Evolutionary conservation across 2,329 filamentous ascomycete species (phyloP).

Genomic region (Colletotrichum musicola): DNA sequence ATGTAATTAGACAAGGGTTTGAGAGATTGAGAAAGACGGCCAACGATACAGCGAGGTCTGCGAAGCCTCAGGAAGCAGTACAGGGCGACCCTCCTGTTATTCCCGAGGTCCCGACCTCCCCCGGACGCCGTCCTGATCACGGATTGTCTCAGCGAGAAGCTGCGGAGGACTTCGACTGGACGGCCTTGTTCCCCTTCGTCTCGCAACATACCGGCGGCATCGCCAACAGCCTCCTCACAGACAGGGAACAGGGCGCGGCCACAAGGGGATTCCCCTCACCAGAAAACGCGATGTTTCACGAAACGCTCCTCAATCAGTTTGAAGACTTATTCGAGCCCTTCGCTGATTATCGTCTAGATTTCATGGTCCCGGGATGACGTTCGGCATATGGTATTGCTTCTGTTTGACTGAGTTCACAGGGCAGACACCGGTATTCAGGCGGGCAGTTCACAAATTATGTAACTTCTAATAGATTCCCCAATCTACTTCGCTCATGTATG

Average conservation of each 20-base stretch:
- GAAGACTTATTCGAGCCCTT: conserved; percentile 42
- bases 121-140: background rate
- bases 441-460: too few species aligned
- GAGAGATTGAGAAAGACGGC: conserved; percentile 42
- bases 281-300: conserved; percentile 41
- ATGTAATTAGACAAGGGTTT: conserved; percentile 50
- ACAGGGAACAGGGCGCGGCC: conserved; percentile 39
- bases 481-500: too few species aligned
- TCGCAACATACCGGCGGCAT: conserved; percentile 47
- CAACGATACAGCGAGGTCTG: background rate
- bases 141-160: conserved; percentile 5
- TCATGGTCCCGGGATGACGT: conserved; percentile 18
- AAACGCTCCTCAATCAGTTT: conserved; percentile 43
- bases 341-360: conserved; percentile 35
- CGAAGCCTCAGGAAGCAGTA: background rate
- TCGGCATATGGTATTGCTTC: too few species aligned
- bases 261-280: conserved; percentile 41
- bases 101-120: background rate
- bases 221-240: conserved; percentile 44
- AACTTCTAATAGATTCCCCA: too few species aligned
- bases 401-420: too few species aligned
- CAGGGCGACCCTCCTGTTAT: background rate
- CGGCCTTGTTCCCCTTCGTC: conserved; percentile 50
- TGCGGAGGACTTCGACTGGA: conserved; percentile 46
- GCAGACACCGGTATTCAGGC: too few species aligned